phyloP scores from a whole-genome alignment of 768 basidiomycete genomes.

The Pseudohyphozyma bogoriensis region DNA sequence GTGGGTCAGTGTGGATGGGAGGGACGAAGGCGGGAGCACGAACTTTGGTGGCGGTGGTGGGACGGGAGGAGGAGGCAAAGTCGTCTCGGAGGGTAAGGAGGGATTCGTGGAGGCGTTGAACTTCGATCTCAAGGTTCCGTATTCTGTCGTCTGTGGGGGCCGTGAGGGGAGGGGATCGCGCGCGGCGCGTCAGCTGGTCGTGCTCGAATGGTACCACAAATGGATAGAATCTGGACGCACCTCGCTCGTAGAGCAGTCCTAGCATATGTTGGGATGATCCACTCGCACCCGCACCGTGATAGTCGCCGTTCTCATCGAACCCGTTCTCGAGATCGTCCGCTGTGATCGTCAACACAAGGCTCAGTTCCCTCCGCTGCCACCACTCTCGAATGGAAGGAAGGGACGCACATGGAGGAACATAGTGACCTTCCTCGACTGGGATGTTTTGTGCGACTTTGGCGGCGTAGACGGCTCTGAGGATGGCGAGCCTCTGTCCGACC shows the following conservation, averaged over 20 bases:
- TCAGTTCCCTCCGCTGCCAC: not conserved
- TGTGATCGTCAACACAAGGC: not conserved
- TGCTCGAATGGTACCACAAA: no score
- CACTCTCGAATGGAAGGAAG: not conserved
- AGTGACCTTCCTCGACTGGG: constrained; percentile 70
- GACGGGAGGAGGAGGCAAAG: constrained; percentile 10
- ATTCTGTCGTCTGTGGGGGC: constrained; percentile 53
- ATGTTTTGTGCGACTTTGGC: constrained; percentile 75
- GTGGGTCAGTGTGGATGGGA: not conserved
- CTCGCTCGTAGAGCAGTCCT: constrained; percentile 16
- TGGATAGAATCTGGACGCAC: not conserved
- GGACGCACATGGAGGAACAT: constrained; percentile 68
- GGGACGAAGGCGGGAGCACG: not conserved
- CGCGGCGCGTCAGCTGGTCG: not conserved
- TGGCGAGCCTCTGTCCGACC: constrained; percentile 80
- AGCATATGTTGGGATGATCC: constrained; percentile 16
- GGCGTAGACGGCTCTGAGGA: constrained; percentile 84
- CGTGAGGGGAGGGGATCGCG: not conserved
- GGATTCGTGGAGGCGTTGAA: constrained; percentile 54
- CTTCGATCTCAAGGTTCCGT: constrained; percentile 63
- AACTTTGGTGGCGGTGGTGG: constrained; percentile 15
- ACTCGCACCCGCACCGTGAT: no score
- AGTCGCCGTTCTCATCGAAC: no score
- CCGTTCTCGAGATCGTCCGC: constrained; percentile 19
- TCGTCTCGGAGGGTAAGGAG: constrained; percentile 38